These are phyloP conservation scores for Magnolia sinica DNA, from an alignment of 164 flowering plant species.

Conservation along the genomic window DNA sequence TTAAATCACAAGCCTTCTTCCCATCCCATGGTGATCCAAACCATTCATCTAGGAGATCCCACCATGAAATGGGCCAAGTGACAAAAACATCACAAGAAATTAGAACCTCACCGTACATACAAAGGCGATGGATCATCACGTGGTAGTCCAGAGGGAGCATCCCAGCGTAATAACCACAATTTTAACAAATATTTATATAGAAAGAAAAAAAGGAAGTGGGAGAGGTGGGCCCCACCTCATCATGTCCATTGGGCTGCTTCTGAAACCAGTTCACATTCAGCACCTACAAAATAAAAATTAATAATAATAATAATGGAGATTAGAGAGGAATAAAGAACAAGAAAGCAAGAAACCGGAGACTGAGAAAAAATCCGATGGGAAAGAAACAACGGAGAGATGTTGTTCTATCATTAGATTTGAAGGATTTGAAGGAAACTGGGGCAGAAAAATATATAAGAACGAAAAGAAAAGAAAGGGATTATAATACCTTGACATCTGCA, in stretches of 20 bases:
- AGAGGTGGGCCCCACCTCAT: conserved; percentile 50
- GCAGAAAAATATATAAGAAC: not conserved
- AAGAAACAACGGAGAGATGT: not conserved
- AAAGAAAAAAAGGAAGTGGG: not conserved
- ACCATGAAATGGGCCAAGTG: no score
- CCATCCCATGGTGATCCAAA: no score
- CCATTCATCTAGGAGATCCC: no score
- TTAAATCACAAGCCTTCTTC: no score
- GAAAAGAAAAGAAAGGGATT: conserved; percentile 2
- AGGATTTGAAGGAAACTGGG: not conserved
- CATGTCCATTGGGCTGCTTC: conserved; percentile 78
- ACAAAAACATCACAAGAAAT: no score
- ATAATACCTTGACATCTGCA: conserved; percentile 54
- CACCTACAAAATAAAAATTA: conserved; percentile 35
- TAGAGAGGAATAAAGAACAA: not conserved
- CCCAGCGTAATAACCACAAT: no score
- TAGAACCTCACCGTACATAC: no score
- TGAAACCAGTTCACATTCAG: conserved; percentile 81
- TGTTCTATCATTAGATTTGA: not conserved
- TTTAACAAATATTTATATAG: no score
- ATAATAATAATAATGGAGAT: not conserved
- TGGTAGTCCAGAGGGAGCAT: no score
- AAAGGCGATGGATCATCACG: no score
- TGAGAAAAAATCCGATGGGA: no score
- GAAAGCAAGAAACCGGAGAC: no score